Evolutionary conservation across 352 stramenopile genomes (phyloP), one percentile per base, ranked within the genome.

Genomic region (Phytophthora cajani): DNA sequence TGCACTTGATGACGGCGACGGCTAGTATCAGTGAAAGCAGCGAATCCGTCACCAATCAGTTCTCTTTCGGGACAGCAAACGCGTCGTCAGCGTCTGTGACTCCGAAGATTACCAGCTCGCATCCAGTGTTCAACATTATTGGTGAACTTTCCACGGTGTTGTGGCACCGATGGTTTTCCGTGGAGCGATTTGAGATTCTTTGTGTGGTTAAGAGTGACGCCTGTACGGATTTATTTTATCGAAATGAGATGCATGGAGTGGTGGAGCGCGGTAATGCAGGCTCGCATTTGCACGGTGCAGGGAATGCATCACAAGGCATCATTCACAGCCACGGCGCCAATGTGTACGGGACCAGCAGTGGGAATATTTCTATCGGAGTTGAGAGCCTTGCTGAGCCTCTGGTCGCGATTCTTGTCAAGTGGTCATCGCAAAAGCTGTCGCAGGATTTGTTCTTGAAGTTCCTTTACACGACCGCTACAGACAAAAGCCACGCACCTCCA

Each of bases 61-160:
- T 91, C 55, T 94, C 85, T 3, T 94, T 95, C 30, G 83, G 82
- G 8, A 89, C 69, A 30, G 64, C 66, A n/a, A 87, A 76, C 33
- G 62, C 55, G 2, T 67, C 67, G 19, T 71, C 74, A 58, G 30
- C 67, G 33, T 62, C 75, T 11, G 54, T 59, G 44, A 77, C 52
- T 10, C 69, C 73, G 4, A 75, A 74, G 27, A 85, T 81, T 16
- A 81, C 67, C 27, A 89, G 79, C 32, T 89, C 87, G 3, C 88
- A 95, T 33, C 89, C 89, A 0, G 89, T 97, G n/a, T 97, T 97
- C 67, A 91, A 90, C 59, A 95, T 97, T 69, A 93, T 97, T 57
- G 90, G 90, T 12, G 85, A 96, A 19, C 71, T 97, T 5, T 92
- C 90, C 14, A 85, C 89, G 14, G 85, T 95, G n/a, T 56, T 96